A percentile compares a stretch with the other conserved stretches of the same genome.
Evolutionary conservation across 352 stramenopile species (phyloP).

Genomic region (Pseudoperonospora humuli): DNA sequence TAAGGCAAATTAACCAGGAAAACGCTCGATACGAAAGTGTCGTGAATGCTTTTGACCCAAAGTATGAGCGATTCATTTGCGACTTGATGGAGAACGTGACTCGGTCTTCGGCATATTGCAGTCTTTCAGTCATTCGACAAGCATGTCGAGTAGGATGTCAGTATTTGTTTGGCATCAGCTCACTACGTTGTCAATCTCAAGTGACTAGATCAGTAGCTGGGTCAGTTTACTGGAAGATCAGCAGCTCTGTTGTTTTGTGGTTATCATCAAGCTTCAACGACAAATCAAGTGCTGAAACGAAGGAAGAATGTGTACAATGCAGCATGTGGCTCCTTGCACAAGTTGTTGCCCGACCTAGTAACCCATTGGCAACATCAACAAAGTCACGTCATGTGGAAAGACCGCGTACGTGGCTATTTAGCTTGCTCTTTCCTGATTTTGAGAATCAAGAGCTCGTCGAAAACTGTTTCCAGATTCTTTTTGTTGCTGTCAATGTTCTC

Average conservation of each 20-base stretch:
- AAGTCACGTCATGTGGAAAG: conserved; percentile 10
- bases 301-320: conserved; percentile 15
- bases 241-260: conserved; percentile 6
- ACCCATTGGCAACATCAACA: conserved; percentile 1
- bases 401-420: conserved; percentile 53
- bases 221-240: conserved; percentile 1
- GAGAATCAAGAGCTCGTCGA: conserved; percentile 17
- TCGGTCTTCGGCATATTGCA: not conserved
- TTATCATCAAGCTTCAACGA: conserved; percentile 5
- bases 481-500: conserved; percentile 15
- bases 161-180: conserved; percentile 32
- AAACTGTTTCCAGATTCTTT: conserved; percentile 25
- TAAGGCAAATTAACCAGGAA: conserved; percentile 15
- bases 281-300: not conserved
- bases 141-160: conserved; percentile 23
- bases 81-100: conserved; percentile 10
- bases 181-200: conserved; percentile 10
- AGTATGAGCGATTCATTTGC: conserved; percentile 25
- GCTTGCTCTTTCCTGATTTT: conserved; percentile 40
- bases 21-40: conserved; percentile 29
- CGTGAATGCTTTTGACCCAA: conserved; percentile 28
- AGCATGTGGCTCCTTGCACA: conserved; percentile 31
- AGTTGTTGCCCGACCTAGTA: conserved; percentile 11
- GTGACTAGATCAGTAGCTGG: not conserved
- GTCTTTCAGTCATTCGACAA: conserved; percentile 3